Base-by-base conservation (phyloP, 177 flowering plant species). In the Telopea speciosissima region DNA sequence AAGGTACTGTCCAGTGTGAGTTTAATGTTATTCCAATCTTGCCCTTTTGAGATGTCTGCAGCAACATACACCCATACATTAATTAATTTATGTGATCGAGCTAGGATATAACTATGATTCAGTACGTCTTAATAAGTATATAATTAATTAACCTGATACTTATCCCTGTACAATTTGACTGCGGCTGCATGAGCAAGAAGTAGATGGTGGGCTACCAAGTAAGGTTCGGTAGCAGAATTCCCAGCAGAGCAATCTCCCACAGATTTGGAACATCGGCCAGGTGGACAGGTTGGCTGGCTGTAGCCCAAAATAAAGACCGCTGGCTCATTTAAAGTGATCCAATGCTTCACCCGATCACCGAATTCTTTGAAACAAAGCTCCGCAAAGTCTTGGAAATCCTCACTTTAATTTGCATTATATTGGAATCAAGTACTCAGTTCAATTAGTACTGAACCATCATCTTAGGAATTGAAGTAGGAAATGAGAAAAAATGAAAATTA, bases 311-410 rank as follows among this genome's bases (percentile, higher is more conserved):
- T n/a, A 40, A 60, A 71, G 8, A 44, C 49, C n/a, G 24, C 40
- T 1, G 88, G 83, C 69, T 83, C 83, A 28, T 85, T 85, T 0
- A 85, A 6, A 1, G 86, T 85, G 23, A 75, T 71, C 86, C 88
- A 85, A 22, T 81, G 72, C 70, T 83, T 83, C 66, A 78, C 84
- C n/a, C 83, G 64, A 58, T 80, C 80, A 9, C 85, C 85, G 24
- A 78, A 81, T 49, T 67, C 72, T 45, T 31, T 68, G 49, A 72
- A 80, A 70, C 85, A 82, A 13, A 80, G 58, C 8, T 82, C 79
- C 4, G 81, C 84, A 42, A 73, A 83, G n/a, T 80, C 81, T 61
- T 62, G 24, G 45, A 75, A 85, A 74, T 81, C 83, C 7, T 73
- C 40, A 72, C 85, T 85, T 70, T 28, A 28, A n/a, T n/a, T n/a